A percentile compares a stretch with the other conserved stretches of the same genome.
Evolutionary conservation across 441 rosid species (phyloP).

Genomic region (Pelargonium fulgidum): DNA sequence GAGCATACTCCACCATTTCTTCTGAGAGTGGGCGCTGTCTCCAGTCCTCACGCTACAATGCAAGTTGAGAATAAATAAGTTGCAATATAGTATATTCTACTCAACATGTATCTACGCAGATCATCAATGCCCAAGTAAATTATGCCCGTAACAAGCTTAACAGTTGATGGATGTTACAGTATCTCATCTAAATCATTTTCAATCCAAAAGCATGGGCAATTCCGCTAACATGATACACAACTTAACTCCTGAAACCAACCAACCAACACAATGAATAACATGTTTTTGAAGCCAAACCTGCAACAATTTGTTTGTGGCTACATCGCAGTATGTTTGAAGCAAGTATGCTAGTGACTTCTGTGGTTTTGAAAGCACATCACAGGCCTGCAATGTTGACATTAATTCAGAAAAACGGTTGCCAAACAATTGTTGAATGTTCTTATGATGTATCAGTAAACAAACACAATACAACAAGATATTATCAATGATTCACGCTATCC

Average conservation of each 20-base stretch:
- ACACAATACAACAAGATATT: neutral
- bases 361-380: constrained; percentile 81
- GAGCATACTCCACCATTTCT: constrained; percentile 82
- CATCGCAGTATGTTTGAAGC: constrained; percentile 74
- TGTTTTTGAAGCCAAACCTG: constrained; percentile 47
- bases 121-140: neutral
- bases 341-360: constrained; percentile 79
- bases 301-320: constrained; percentile 68
- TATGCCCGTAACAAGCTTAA: neutral
- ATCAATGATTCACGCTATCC: neutral
- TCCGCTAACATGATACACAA: neutral
- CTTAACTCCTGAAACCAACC: constrained; percentile 9
- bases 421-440: neutral
- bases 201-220: neutral
- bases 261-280: neutral
- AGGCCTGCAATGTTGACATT: constrained; percentile 48
- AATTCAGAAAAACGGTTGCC: constrained; percentile 8
- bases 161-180: neutral
- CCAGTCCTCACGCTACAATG: constrained; percentile 90
- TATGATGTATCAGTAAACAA: neutral
- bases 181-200: neutral
- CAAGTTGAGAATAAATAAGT: constrained; percentile 19
- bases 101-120: neutral
- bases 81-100: neutral
- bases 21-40: constrained; percentile 76